phyloP scores from a whole-genome alignment of 495 filamentous ascomycete genomes.

The Bacidia gigantensis region DNA sequence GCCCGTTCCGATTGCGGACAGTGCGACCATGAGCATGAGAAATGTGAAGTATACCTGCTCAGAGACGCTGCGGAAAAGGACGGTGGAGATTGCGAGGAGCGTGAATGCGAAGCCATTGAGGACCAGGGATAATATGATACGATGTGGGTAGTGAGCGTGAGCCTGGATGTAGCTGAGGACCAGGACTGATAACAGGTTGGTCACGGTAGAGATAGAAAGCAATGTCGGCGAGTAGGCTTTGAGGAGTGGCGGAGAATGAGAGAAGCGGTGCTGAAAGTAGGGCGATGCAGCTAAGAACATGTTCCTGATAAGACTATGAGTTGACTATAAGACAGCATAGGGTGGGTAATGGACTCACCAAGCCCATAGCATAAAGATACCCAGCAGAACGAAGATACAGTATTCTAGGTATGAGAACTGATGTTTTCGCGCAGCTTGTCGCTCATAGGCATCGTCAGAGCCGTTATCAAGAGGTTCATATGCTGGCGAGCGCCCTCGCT shows the following conservation, averaged over 20 bases:
- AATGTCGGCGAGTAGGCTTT: slow-evolving; percentile 78
- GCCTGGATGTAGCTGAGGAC: slow-evolving; percentile 66
- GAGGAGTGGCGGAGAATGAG: slow-evolving; percentile 51
- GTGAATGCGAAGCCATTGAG: slow-evolving; percentile 61
- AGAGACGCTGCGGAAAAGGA: slow-evolving; percentile 44
- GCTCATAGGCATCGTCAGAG: slow-evolving; percentile 1
- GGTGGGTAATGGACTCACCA: slow-evolving; percentile 46
- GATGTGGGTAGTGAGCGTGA: slow-evolving; percentile 68
- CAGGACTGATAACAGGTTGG: slow-evolving; percentile 60
- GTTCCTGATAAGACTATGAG: slow-evolving; percentile 55
- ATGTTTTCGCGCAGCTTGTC: slow-evolving; percentile 2
- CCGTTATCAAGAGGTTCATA: slow-evolving; percentile 16
- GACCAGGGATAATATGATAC: slow-evolving; percentile 58
- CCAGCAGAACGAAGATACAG: slow-evolving; percentile 69
- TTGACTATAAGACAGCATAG: neutral
- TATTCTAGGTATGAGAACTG: slow-evolving; percentile 69
- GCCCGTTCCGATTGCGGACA: slow-evolving; percentile 62
- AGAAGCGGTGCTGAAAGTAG: slow-evolving; percentile 61
- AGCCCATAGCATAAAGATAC: slow-evolving; percentile 90
- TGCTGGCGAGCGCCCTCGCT: slow-evolving; percentile 8
- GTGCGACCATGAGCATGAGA: slow-evolving; percentile 69
- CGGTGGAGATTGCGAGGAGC: slow-evolving; percentile 67
- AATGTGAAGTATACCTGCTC: slow-evolving; percentile 61
- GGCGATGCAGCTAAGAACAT: slow-evolving; percentile 75
- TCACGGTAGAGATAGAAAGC: slow-evolving; percentile 68